Conservation (phyloP, 768 basidiomycete species). For the Leccinum ochraceum region DNA sequence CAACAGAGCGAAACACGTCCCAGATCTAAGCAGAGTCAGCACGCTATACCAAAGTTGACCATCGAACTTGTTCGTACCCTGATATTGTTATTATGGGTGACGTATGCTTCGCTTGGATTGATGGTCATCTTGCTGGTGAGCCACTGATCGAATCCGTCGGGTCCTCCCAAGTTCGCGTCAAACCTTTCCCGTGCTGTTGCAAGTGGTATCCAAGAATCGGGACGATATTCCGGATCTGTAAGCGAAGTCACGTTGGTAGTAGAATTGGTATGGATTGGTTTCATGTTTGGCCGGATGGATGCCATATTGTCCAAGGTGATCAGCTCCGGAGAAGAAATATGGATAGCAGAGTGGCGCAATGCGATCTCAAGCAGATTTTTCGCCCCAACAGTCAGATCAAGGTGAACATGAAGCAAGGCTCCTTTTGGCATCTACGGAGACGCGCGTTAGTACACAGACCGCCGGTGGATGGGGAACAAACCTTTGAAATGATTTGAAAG, state of each 20-base stretch:
- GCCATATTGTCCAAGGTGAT: conserved; percentile 44
- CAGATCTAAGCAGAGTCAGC: conserved; percentile 55
- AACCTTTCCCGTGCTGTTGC: conserved; percentile 55
- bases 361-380: conserved; percentile 54
- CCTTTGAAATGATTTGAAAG: conserved; percentile 64
- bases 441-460: neutral
- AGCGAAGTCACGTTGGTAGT: conserved; percentile 28
- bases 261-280: conserved; percentile 40
- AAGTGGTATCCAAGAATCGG: conserved; percentile 56
- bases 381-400: conserved; percentile 71
- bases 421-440: conserved; percentile 74
- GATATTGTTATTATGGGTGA: conserved; percentile 66
- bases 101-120: conserved; percentile 69
- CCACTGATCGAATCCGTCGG: conserved; percentile 70
- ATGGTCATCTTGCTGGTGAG: conserved; percentile 60
- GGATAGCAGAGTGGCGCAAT: conserved; percentile 56
- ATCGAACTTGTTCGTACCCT: conserved; percentile 45
- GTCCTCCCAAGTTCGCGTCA: conserved; percentile 51
- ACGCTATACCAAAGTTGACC: neutral
- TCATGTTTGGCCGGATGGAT: conserved; percentile 53
- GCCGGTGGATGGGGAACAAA: conserved; percentile 14
- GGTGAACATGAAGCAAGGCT: conserved; percentile 69
- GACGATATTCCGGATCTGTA: conserved; percentile 41
- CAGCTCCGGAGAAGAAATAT: conserved; percentile 48
- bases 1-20: conserved; percentile 66